Evolutionary conservation across 768 basidiomycete species (phyloP), one percentile per base, ranked within the genome.

Genomic region (Kwoniella bestiolae): DNA sequence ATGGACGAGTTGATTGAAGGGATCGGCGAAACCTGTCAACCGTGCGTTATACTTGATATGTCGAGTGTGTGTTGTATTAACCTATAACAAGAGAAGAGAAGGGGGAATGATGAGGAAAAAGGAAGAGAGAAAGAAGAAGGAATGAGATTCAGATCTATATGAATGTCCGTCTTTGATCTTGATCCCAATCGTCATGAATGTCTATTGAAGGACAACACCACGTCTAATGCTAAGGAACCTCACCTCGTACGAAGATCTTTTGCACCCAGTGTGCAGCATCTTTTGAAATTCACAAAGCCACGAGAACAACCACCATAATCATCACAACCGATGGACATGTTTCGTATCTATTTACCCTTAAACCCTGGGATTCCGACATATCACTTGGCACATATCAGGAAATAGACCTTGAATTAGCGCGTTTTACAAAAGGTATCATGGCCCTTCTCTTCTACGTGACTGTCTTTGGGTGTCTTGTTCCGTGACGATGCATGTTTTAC

Each of bases 331-430:
- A 11, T 55, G 23, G 31, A 16, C 14, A 32, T 12, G 26, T 32
- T 26, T 8, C 49, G 6, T 26, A 51, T 51, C 49, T 23, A 21
- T 2, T 32, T n/a, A 32, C 32, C 52, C 14, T 14, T 21, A 21
- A 21, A 52, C 23, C 50, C 9, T 55, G n/a, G 31, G 2, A 35
- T 18, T 29, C 29, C 26, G 50, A 55, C 32, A 34, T 32, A 26
- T 55, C 52, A 55, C 52, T 55, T 55, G 52, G 52, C 52, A 55
- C 52, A 55, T 55, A 55, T 55, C 52, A 55, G 52, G 52, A 55
- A 55, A 55, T 55, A 55, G 52, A 55, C 14, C 32, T 16, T 29
- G 8, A 9, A 9, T 55, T 55, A 55, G 52, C 52, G 52, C 52
- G 52, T 55, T 34, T 51, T 51, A 28, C 25, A 18, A 11, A 26